phyloP scores from a whole-genome alignment of 2,329 filamentous ascomycete species.

The Verruconis gallopava region DNA sequence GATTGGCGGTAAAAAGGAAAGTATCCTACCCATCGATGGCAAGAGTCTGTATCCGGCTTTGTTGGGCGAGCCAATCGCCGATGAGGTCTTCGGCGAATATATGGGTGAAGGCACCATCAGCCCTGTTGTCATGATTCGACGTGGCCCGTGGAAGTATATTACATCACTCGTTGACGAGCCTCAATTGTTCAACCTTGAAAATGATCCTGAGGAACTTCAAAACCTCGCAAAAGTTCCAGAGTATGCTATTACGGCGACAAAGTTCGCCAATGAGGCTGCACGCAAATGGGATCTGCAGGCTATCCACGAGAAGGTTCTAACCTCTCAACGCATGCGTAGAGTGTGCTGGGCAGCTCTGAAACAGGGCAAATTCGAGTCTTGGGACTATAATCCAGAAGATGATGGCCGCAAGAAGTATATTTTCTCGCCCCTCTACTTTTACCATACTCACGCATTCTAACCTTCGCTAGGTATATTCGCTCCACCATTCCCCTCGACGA shows the following conservation, averaged over 20 bases:
- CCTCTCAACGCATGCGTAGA: conserved; percentile 65
- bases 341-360: conserved; percentile 71
- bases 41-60: conserved; percentile 70
- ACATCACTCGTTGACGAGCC: conserved; percentile 73
- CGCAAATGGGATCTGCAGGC: conserved; percentile 68
- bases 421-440: not conserved
- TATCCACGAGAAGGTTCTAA: conserved; percentile 62
- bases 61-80: conserved; percentile 51
- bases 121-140: conserved; percentile 87
- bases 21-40: conserved; percentile 73
- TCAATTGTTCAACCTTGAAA: conserved; percentile 67
- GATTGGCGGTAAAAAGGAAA: conserved; percentile 50
- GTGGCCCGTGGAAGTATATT: conserved; percentile 82
- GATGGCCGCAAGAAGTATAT: conserved; percentile 54
- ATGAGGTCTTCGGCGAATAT: conserved; percentile 91
- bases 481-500: conserved; percentile 71
- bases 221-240: conserved; percentile 45
- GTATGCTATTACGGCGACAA: conserved; percentile 32
- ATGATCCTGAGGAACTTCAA: conserved; percentile 63
- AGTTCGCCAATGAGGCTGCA: conserved; percentile 61
- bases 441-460: conserved; percentile 13
- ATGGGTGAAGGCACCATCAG: conserved; percentile 84
- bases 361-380: conserved; percentile 61
- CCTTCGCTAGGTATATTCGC: conserved; percentile 59
- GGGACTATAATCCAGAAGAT: conserved; percentile 72